Base-by-base conservation (phyloP, 257 asterid species). In the Gentiana dahurica region DNA sequence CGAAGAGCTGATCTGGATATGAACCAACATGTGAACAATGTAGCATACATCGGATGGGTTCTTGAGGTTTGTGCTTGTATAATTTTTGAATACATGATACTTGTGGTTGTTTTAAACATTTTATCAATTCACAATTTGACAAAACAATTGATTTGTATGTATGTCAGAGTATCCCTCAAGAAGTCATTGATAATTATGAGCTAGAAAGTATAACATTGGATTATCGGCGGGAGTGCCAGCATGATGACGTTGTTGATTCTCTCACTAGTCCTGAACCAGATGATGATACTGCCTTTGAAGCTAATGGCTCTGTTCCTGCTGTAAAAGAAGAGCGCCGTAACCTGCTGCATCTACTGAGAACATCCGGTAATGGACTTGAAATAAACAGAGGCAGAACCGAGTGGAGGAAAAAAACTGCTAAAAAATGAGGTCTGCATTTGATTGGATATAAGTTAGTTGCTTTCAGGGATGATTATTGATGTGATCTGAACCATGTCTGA, bases 41-140 rank as follows among this genome's bases (percentile, higher is more conserved):
- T 90, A 52, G 60, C 97, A 54, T 90, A 90, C 84, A 86, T 90
- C 49, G 97, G 96, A 64, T 90, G 97, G 97, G 86, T 90, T 66
- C 79, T 86, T 11, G 97, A 90, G 97, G 97, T 90, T 65, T 24
- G 88, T 24, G 24, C 1, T 24, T 24, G 24, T 41, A 41, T 41
- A 35, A 36, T 48, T 51, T 34, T 12, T 46, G 7, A 43, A 5
- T 5, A 37, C 32, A 24, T 24, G 24, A 24, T 24, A 24, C 24
- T 24, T 24, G 24, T 24, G 24, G 24, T 24, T 24, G 24, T 24
- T 24, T 35, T 12, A 0, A 5, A 8, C 38, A 6, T 1, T 6
- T 4, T 34, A 34, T 36, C 15, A 55, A 53, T 24, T 15, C 46
- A 11, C 10, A 41, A 2, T 46, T 12, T 51, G 65, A 65, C 3